Conservation (phyloP, 306 rosid species). For the Chamaecrista fasciculata region DNA sequence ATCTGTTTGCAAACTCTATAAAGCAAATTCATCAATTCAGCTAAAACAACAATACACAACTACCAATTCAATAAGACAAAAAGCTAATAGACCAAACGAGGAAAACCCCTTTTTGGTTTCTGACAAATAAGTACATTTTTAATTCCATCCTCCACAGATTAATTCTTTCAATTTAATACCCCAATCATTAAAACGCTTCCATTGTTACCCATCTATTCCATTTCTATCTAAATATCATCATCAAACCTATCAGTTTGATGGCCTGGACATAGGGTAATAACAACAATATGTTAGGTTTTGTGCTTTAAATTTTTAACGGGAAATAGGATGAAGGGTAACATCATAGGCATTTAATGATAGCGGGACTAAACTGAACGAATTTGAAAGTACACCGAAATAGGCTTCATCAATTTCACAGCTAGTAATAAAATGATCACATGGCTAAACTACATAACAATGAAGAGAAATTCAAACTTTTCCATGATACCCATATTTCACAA, state of each 20-base stretch:
- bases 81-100: not conserved
- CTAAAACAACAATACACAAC: conserved; percentile 24
- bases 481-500: conserved; percentile 20
- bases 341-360: not conserved
- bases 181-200: not conserved
- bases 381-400: not conserved
- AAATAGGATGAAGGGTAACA: not conserved
- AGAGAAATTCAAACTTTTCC: conserved; percentile 24
- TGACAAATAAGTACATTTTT: not conserved
- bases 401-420: not conserved
- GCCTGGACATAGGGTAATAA: not conserved
- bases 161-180: not conserved
- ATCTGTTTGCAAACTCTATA: conserved; percentile 12
- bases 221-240: not conserved
- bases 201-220: not conserved
- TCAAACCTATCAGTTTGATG: not conserved
- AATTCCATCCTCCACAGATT: not conserved
- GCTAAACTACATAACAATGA: not conserved
- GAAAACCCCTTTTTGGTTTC: not conserved
- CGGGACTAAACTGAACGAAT: not conserved
- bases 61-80: conserved; percentile 2
- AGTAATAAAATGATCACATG: not conserved
- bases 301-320: not conserved
- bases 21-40: conserved; percentile 8
- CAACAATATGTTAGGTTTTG: not conserved